Base-by-base conservation (phyloP, 2,329 filamentous ascomycete species). In the Cordyceps pruinosa region DNA sequence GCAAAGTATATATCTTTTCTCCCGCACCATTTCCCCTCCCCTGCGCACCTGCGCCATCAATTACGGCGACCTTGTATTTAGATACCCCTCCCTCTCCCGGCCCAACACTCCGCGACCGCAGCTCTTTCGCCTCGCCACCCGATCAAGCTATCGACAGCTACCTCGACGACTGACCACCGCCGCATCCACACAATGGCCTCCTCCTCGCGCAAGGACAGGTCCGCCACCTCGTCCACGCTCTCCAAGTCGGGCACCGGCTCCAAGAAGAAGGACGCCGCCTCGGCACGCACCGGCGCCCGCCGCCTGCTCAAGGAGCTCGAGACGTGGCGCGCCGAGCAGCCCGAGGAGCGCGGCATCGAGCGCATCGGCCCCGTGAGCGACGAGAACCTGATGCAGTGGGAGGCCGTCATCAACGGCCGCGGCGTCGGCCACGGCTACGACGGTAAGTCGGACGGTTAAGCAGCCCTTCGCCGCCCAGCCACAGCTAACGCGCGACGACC, bases 271-370 rank as follows among this genome's bases (percentile, higher is more conserved):
- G 59, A 58, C 42, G 46, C 56, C 26, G 59, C 59, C 12, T 58
- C 61, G 32, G 68, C 75, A 37, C 76, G 76, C 62, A 75, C 70
- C 61, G 81, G 82, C 23, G 74, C 78, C 32, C 80, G 79, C 66
- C 78, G 83, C 25, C 75, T 86, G 59, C 68, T 84, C 60, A 80
- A 79, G 65, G 83, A 86, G 68, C 72, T 86, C 53, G 76, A 78
- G 32, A 72, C 70, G 35, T 83, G 77, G 79, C 72, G 73, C 61
- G 70, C 68, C 60, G 81, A 84, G 65, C 68, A 73, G 60, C 68
- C 69, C 46, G 68, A 73, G 41, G 80, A 82, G 64, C 68, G 68
- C 61, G 81, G 81, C 45, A 81, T 86, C 62, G 81, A 85, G 72
- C 75, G 82, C 13, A 77, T 86, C 5, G 81, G 80, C 0, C 80